Conservation (phyloP, 345 rosid genomes). For the Euphorbia pulcherrima region DNA sequence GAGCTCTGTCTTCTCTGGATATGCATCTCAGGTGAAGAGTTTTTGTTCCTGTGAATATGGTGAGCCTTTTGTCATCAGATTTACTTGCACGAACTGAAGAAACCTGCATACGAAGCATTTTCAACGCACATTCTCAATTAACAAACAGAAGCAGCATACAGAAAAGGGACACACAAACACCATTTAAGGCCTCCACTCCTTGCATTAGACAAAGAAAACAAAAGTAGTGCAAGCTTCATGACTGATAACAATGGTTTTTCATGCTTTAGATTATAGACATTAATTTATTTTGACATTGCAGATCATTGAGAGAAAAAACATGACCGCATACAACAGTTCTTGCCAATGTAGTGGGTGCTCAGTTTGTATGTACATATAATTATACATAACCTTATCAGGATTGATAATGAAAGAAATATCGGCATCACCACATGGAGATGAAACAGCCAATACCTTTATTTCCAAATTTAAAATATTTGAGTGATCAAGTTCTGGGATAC, state of each 20-base stretch:
- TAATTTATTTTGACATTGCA: background rate
- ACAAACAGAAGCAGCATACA: background rate
- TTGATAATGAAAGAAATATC: background rate
- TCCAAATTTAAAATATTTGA: background rate
- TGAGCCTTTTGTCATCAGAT: conserved; percentile 94
- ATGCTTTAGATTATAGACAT: background rate
- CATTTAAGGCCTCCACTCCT: background rate
- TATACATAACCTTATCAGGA: background rate
- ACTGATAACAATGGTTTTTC: background rate
- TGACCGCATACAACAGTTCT: background rate
- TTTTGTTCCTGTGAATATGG: conserved; percentile 91
- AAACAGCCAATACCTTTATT: background rate
- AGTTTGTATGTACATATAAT: background rate
- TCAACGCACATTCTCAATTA: conserved; percentile 11
- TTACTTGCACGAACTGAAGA: conserved; percentile 91
- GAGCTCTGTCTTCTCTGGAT: conserved; percentile 69
- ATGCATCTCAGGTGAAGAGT: conserved; percentile 87
- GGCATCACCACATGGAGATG: background rate
- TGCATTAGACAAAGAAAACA: background rate
- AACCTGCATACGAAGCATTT: conserved; percentile 49
- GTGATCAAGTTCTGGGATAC: background rate
- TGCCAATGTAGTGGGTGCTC: background rate
- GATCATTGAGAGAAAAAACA: background rate
- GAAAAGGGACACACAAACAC: background rate
- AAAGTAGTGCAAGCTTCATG: background rate